These are phyloP conservation scores for Rhodotorula babjevae DNA, from an alignment of 768 basidiomycete species.

Conservation along the genomic window DNA sequence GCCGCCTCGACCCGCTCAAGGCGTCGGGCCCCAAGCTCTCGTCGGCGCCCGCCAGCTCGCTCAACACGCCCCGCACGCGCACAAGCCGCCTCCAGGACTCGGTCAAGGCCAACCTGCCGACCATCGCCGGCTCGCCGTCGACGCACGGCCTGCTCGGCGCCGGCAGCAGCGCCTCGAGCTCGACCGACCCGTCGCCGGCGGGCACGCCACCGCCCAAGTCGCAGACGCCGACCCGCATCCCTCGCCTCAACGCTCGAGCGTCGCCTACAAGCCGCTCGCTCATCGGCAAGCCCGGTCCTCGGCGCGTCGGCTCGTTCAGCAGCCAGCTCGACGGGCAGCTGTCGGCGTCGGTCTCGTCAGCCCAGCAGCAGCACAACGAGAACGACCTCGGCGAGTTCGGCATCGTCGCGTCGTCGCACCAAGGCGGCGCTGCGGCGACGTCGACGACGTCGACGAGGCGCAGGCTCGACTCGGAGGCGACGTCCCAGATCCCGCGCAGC, in stretches of 20 bases:
- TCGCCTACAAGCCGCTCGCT: not conserved
- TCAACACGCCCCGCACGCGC: constrained; percentile 18
- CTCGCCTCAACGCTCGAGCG: constrained; percentile 61
- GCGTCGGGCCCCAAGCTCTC: constrained; percentile 42
- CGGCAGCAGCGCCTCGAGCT: not conserved
- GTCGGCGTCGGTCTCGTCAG: constrained; percentile 7
- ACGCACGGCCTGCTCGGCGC: not conserved
- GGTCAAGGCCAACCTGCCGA: constrained; percentile 59
- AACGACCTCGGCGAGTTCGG: constrained; percentile 23
- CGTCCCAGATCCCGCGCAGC: constrained; percentile 34
- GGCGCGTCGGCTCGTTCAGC: constrained; percentile 8
- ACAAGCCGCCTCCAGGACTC: constrained; percentile 33
- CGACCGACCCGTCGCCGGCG: constrained; percentile 5
- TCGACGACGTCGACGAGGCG: constrained; percentile 8
- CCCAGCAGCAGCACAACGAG: not conserved
- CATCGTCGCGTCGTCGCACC: constrained; percentile 15
- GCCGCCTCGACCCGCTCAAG: constrained; percentile 65
- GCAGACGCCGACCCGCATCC: constrained; percentile 88
- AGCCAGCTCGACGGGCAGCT: constrained; percentile 13
- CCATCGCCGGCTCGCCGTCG: constrained; percentile 90
- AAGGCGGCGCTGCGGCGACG: constrained; percentile 20
- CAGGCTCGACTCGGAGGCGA: constrained; percentile 24
- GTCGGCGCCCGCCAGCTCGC: constrained; percentile 4
- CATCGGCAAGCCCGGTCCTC: not conserved
- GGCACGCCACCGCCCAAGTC: constrained; percentile 49